A percentile compares a stretch with the other conserved stretches of the same genome.
Conservation (phyloP, 2,329 filamentous ascomycete species). For the Fusarium annulatum region DNA sequence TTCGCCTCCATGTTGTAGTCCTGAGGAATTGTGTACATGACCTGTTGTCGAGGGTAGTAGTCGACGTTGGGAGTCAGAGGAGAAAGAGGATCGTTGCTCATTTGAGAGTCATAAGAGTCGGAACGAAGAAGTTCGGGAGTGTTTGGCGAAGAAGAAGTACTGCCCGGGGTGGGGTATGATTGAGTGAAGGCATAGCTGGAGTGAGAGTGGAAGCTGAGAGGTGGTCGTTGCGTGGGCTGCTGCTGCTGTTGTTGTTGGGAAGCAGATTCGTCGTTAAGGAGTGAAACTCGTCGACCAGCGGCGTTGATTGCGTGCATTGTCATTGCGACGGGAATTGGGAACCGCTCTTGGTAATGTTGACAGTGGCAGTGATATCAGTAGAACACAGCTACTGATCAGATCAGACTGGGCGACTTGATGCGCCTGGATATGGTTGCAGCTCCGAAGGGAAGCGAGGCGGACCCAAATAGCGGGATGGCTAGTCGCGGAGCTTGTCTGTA, state of each 20-base stretch:
- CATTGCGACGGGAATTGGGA: constrained; percentile 7
- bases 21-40: constrained; percentile 54
- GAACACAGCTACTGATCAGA: constrained; percentile 5
- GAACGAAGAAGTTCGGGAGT: constrained; percentile 70
- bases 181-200: constrained; percentile 49
- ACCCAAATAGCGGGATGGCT: constrained; percentile 31
- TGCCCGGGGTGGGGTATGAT: constrained; percentile 52
- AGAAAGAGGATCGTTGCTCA: constrained; percentile 64
- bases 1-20: constrained; percentile 53
- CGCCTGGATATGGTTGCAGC: constrained; percentile 25
- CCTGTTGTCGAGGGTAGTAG: constrained; percentile 53
- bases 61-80: constrained; percentile 65
- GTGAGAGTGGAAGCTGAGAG: constrained; percentile 50
- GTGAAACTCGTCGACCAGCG: constrained; percentile 67
- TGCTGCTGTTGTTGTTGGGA: constrained; percentile 2
- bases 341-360: background rate
- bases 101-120: constrained; percentile 70
- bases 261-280: constrained; percentile 62
- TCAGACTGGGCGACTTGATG: constrained; percentile 1
- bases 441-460: constrained; percentile 21
- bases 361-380: background rate
- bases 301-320: constrained; percentile 67
- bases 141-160: constrained; percentile 59
- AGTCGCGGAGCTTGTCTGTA: constrained; percentile 29
- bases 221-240: constrained; percentile 31